Base-by-base conservation (phyloP, 164 flowering plant species). In the Cinnamomum chago region DNA sequence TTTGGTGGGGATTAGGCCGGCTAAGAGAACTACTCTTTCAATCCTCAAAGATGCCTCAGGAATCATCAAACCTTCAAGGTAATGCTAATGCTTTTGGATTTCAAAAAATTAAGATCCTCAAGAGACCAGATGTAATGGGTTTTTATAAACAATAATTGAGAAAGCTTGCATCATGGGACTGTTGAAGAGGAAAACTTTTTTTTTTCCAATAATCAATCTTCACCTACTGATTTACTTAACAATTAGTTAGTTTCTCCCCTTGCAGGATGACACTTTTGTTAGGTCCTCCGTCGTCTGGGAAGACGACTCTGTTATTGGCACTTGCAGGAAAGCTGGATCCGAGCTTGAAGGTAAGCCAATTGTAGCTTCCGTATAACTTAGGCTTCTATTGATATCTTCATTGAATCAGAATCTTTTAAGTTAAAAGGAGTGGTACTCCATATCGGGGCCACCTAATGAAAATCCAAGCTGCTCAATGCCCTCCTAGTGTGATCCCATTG, bases 241-340 rank as follows among this genome's bases (percentile, higher is more conserved):
- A 9, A 0, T 33, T 58, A 23, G 23, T 52, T 76, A 17, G 13
- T 15, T 13, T 11, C 23, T 65, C 75, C 67, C 51, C 52, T 64
- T 76, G 58, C 76, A 93, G 98, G 83, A 93, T 95, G 98, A 79
- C 94, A 0, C 92, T 95, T 22, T 79, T 95, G 64, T 73, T 95
- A 77, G 99, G 99, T 3, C 99, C 99, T 80, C 99, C 99, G 11
- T 90, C 97, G 14, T 95, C 98, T 0, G 98, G 99, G 60, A 95
- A 95, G 81, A 90, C 99, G 2, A 90, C 93, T 2, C 91, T 95
- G 69, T 80, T 93, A 81, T 73, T 93, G 77, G 96, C 98, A 27
- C 75, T 93, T 40, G 93, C 99, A 10, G 97, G 93, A 76, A 95
- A 90, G 78, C 80, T 95, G 79, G 97, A 92, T 82, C 82, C 88